Base-by-base conservation (phyloP, 208 protist species). In the Trypanosoma mega region DNA sequence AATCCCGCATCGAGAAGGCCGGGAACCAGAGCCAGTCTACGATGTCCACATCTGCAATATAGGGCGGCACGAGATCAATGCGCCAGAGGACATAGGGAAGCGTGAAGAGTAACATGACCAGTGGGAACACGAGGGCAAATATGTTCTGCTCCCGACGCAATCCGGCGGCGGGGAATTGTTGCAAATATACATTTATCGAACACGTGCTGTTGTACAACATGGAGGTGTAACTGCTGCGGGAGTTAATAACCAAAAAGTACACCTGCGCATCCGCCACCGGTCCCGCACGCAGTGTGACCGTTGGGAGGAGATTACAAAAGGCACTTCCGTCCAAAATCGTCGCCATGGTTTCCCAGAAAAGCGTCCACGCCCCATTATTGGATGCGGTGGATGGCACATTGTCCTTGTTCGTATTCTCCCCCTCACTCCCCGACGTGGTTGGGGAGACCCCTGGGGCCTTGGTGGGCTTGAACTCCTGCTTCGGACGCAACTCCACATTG, bases 221-320 rank as follows among this genome's bases (percentile, higher is more conserved):
- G 30, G 23, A 56, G 49, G 39, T 21, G 41, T 27, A 49, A 5
- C 49, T 37, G 34, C 24, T 12, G 41, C 30, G 34, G 2, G 62
- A 30, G 23, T 34, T 37, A 26, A 92, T 39, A 16, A 87, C 58
- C 11, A 88, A 49, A 46, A 76, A 81, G 53, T 76, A 82, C 0
- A 57, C 18, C 48, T 64, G 47, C 9, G 57, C 57, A 2, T 45
- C 18, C 26, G 44, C 45, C 3, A 56, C 68, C 20, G 58, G 23
- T 8, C 31, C n/a, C 14, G 84, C 66, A 7, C 81, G 85, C 71
- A 92, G 51, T 5, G 70, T 71, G 5, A 88, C 60, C 21, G 66
- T 80, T n/a, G 76, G 76, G 3, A 82, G 45, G 23, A 87, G 36
- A 46, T 80, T 62, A 56, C 85, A 92, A 47, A 92, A 69, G 14